Evolutionary conservation across 441 rosid genomes (phyloP).

Genomic region (Pelargonium cotyledonis): DNA sequence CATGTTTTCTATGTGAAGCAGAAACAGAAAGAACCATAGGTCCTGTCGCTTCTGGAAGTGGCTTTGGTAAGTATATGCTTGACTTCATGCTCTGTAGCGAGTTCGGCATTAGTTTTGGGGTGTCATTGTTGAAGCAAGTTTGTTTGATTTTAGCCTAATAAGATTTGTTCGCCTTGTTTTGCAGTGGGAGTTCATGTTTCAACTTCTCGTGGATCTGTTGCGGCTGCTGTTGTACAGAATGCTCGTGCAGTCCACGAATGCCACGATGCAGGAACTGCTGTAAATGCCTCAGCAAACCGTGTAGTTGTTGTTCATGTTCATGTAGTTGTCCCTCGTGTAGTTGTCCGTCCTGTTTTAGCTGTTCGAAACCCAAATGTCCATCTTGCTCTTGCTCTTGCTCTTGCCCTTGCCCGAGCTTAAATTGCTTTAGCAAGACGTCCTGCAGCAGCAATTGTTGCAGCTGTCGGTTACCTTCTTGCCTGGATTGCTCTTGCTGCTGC

Average conservation of each 20-base stretch:
- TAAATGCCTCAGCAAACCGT: not conserved
- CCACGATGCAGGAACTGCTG: conserved; percentile 7
- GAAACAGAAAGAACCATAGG: conserved; percentile 47
- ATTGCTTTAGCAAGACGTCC: conserved; percentile 32
- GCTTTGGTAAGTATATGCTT: conserved; percentile 52
- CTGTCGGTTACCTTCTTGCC: conserved; percentile 34
- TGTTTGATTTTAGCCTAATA: not conserved
- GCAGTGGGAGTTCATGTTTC: conserved; percentile 54
- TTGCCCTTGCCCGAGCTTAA: conserved; percentile 35
- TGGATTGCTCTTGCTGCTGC: conserved; percentile 16
- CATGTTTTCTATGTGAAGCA: conserved; percentile 25
- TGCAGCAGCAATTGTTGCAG: conserved; percentile 24
- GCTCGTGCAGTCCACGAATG: not conserved
- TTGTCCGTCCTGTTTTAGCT: conserved; percentile 30
- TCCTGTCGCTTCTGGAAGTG: conserved; percentile 68
- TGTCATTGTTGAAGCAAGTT: not conserved
- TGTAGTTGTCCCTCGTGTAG: not conserved
- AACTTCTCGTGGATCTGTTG: conserved; percentile 60
- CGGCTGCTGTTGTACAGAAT: conserved; percentile 39
- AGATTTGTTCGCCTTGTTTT: conserved; percentile 2
- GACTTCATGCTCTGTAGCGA: no score
- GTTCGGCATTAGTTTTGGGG: no score
- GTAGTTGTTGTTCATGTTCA: conserved; percentile 10
- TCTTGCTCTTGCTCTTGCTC: conserved; percentile 29
- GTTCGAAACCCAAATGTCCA: conserved; percentile 20